Base-by-base conservation (phyloP, 805 yeast species). In the Kazachstania africana region DNA sequence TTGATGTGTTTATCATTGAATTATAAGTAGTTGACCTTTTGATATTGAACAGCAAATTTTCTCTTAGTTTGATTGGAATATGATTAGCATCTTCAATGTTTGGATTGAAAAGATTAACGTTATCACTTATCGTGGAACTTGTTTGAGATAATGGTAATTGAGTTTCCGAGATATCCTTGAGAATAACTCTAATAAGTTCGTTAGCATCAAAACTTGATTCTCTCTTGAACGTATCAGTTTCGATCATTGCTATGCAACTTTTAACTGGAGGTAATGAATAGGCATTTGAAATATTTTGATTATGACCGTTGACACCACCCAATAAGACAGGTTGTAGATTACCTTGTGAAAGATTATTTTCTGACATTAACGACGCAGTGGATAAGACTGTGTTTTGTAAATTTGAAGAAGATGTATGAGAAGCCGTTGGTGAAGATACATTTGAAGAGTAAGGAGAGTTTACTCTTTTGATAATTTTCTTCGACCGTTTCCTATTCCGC, bases 401-500 rank as follows among this genome's bases (percentile, higher is more conserved):
- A 23, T 23, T 23, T 8, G 22, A 19, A 19, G 8, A 8, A 19
- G 22, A 19, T n/a, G n/a, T n/a, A n/a, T n/a, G n/a, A n/a, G n/a
- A n/a, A n/a, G n/a, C n/a, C 6, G 22, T 19, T 8, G 6, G 9
- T 23, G 12, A 23, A n/a, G 8, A 9, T 6, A 23, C 6, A 23
- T n/a, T 23, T 8, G 25, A 23, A 10, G 22, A 10, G 8, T 10
- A 23, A 10, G 26, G 15, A 17, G n/a, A 6, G 8, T 6, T 17
- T 9, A 27, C 13, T 18, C 13, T 18, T 27, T 27, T 23, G 19
- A 20, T 27, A 23, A 53, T 50, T 43, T 66, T 68, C 37, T 64
- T 63, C 6, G 75, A 71, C 41, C 95, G 57, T 49, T 80, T 83
- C 38, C 95, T 68, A 53, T 88, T 88, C 41, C 98, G 63, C 38